Percentiles rank a stretch among this genome's conserved stretches.
Evolutionary conservation across 148 eudicot genomes (phyloP).

Genomic region (Fagopyrum homotropicum): DNA sequence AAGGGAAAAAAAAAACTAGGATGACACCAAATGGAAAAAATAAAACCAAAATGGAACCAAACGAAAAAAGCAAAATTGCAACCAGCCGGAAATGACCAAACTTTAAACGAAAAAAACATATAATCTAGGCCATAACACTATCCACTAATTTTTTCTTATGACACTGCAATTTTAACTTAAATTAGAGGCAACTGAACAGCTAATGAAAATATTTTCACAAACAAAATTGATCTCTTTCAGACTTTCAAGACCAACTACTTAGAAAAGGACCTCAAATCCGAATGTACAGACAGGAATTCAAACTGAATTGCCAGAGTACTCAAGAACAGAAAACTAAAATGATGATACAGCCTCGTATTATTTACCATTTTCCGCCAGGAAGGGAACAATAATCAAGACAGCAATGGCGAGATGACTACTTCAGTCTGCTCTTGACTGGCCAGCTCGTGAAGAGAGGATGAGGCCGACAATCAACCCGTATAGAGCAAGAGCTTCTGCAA

Average conservation of each 20-base stretch:
- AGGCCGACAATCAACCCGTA: conserved; percentile 56
- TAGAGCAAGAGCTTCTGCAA: conserved; percentile 52
- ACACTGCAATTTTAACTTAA: no score
- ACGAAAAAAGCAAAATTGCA: no score
- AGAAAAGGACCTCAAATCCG: not conserved
- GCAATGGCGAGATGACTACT: not conserved
- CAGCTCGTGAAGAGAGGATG: conserved; percentile 52
- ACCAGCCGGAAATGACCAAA: no score
- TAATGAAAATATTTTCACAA: not conserved
- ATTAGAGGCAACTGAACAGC: no score
- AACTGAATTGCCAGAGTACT: not conserved
- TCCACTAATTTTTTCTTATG: no score
- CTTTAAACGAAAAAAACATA: no score
- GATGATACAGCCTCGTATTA: not conserved
- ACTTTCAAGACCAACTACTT: not conserved
- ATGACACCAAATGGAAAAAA: no score
- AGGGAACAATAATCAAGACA: not conserved
- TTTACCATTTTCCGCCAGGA: not conserved
- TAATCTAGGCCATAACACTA: no score
- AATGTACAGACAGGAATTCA: not conserved
- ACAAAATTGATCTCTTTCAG: not conserved
- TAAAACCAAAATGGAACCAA: no score
- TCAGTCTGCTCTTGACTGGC: conserved; percentile 47
- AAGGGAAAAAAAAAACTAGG: no score
- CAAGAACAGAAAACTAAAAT: not conserved